Evolutionary conservation across 495 filamentous ascomycete species (phyloP).

Genomic region (Mytilinidion resinicola): DNA sequence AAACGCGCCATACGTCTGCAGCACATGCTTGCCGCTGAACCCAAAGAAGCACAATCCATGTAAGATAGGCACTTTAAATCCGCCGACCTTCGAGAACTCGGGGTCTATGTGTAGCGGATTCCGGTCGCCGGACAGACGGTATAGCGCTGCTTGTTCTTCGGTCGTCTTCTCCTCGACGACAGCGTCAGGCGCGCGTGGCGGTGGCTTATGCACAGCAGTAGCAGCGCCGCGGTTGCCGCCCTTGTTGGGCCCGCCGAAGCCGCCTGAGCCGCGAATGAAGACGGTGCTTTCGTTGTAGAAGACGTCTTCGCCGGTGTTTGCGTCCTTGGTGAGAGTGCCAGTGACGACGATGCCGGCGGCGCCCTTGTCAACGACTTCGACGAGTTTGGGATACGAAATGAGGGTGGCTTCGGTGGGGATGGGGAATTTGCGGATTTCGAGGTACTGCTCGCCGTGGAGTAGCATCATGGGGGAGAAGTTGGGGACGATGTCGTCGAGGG

Average conservation of each 20-base stretch:
- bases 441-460: slow-evolving; percentile 97
- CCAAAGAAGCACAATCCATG: slow-evolving; percentile 97
- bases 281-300: slow-evolving; percentile 95
- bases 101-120: slow-evolving; percentile 96
- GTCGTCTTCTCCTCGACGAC: slow-evolving; percentile 85
- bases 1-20: slow-evolving; percentile 73
- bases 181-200: slow-evolving; percentile 68
- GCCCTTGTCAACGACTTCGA: slow-evolving; percentile 95
- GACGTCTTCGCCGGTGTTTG: slow-evolving; percentile 69
- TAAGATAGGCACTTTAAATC: slow-evolving; percentile 90
- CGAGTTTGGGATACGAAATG: slow-evolving; percentile 73
- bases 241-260: slow-evolving; percentile 84
- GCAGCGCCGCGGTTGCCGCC: slow-evolving; percentile 69
- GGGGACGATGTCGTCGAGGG: slow-evolving; percentile 74
- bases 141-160: slow-evolving; percentile 91
- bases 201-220: slow-evolving; percentile 71
- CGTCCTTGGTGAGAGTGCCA: slow-evolving; percentile 76
- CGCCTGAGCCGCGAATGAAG: slow-evolving; percentile 88
- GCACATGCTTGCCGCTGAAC: slow-evolving; percentile 82
- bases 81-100: slow-evolving; percentile 86
- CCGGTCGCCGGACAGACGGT: slow-evolving; percentile 86
- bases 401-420: slow-evolving; percentile 83
- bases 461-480: slow-evolving; percentile 99
- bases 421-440: slow-evolving; percentile 89
- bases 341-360: slow-evolving; percentile 78